Percentiles rank a stretch among this genome's conserved stretches.
Evolutionary conservation across 257 asterid species (phyloP).

Genomic region (Sherardia arvensis): DNA sequence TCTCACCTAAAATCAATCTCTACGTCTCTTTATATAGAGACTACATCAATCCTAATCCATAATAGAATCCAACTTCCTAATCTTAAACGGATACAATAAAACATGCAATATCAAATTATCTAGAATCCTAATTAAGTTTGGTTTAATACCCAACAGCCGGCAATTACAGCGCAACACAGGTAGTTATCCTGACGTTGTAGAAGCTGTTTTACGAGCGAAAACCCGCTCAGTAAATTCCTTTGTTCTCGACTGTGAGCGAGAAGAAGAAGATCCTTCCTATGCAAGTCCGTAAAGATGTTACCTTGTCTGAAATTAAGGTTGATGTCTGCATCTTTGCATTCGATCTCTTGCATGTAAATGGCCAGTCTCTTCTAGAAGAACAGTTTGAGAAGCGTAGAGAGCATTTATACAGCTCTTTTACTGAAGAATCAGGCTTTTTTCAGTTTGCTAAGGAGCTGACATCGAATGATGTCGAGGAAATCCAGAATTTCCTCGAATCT

Average conservation of each 20-base stretch:
- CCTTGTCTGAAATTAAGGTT: slow-evolving; percentile 80
- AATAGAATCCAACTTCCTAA: no score
- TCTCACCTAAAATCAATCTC: no score
- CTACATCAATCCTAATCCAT: no score
- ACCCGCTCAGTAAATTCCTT: slow-evolving; percentile 61
- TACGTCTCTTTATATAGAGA: no score
- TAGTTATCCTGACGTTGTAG: slow-evolving; percentile 87
- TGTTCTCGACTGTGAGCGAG: slow-evolving; percentile 95
- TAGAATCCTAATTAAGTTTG: no score
- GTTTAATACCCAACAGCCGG: no score
- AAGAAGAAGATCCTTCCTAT: slow-evolving; percentile 85
- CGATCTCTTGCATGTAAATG: slow-evolving; percentile 76
- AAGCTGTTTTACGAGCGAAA: slow-evolving; percentile 58
- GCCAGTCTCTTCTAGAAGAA: slow-evolving; percentile 75
- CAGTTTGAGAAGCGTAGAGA: slow-evolving; percentile 80
- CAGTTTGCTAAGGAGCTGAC: slow-evolving; percentile 77
- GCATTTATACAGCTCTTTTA: slow-evolving; percentile 77
- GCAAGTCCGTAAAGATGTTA: slow-evolving; percentile 84
- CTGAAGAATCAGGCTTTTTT: slow-evolving; percentile 66
- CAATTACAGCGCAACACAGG: slow-evolving; percentile 90
- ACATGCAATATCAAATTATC: no score
- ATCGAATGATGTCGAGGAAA: slow-evolving; percentile 90
- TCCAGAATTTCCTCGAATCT: slow-evolving; percentile 82
- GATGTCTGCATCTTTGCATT: slow-evolving; percentile 88
- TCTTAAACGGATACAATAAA: no score